Evolutionary conservation across 352 stramenopile genomes (phyloP), one percentile per base, ranked within the genome.

Genomic region (Phytophthora pisi): DNA sequence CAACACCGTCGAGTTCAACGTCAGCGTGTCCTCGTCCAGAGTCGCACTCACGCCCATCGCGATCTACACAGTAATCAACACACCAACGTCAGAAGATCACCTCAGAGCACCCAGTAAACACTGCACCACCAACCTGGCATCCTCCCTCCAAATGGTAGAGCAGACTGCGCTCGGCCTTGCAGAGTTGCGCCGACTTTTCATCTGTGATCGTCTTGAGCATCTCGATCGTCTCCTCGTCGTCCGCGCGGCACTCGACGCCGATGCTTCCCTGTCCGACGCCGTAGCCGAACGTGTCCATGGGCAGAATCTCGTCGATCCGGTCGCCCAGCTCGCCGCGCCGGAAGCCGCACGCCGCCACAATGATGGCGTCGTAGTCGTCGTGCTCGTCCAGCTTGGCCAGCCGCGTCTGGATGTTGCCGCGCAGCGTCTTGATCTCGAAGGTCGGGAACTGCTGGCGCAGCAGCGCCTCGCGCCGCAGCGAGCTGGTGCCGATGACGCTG

Each of bases 401-500:
- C 16, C 88, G 78, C 55, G 90, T 96, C 74, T 96, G 89, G 60
- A 97, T 91, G 72, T 97, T 97, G 34, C 90, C 90, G 30, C 90
- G 82, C 54, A 97, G 78, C 13, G 82, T 91, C 74, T 95, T 93
- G 72, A 96, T 89, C 52, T 89, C 64, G 15, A 95, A 87, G 30
- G 81, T 81, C 2, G 88, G 88, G 76, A 88, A 84, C 54, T 84
- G 74, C 23, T 81, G 86, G 10, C 75, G 57, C 55, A 97, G 43
- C n/a, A 95, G 58, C 11, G 90, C 87, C 74, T 96, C 88, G 20
- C 90, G 82, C 42, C 90, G 79, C 34, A 97, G 69, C 23, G 88
- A 96, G 58, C 86, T 96, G 43, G 90, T 96, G 46, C 90, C 90
- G 53, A 97, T 86, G 23, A 89, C 47, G 34, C 87, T 92, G 11